These are phyloP conservation scores for Starmerella geochares DNA, from an alignment of 805 yeast species.

Conservation along the genomic window DNA sequence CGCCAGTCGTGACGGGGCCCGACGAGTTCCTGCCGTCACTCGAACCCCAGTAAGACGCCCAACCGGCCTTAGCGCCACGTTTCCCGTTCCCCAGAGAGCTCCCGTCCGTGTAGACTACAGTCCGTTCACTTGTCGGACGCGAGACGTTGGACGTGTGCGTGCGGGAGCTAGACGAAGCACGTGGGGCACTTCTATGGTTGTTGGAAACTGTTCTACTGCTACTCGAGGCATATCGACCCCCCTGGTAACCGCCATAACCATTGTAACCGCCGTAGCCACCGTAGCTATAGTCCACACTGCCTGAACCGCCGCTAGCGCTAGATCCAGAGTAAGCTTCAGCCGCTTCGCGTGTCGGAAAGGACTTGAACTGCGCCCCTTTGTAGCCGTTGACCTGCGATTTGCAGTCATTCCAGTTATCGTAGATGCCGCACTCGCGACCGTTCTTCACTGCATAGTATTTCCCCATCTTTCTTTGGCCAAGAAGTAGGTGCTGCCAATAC, in stretches of 20 bases:
- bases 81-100: constrained; percentile 56
- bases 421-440: constrained; percentile 52
- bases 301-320: neutral
- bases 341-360: constrained; percentile 39
- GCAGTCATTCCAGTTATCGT: constrained; percentile 44
- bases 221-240: neutral
- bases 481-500: neutral
- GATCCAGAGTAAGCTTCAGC: constrained; percentile 39
- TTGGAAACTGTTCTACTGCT: too few species aligned
- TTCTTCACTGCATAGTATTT: constrained; percentile 45
- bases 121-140: neutral
- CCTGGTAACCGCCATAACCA: neutral
- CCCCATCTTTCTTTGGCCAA: neutral
- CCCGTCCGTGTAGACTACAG: constrained; percentile 62
- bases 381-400: constrained; percentile 43
- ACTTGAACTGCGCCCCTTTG: constrained; percentile 47
- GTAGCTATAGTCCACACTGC: neutral
- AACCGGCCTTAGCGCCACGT: constrained; percentile 44
- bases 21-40: constrained; percentile 46
- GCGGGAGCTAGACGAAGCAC: too few species aligned
- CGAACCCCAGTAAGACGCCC: constrained; percentile 62
- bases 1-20: constrained; percentile 38
- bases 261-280: neutral
- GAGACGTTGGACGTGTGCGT: too few species aligned
- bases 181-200: too few species aligned